Base-by-base conservation (phyloP, 768 basidiomycete species). In the Brasilioporus rufonigricans region DNA sequence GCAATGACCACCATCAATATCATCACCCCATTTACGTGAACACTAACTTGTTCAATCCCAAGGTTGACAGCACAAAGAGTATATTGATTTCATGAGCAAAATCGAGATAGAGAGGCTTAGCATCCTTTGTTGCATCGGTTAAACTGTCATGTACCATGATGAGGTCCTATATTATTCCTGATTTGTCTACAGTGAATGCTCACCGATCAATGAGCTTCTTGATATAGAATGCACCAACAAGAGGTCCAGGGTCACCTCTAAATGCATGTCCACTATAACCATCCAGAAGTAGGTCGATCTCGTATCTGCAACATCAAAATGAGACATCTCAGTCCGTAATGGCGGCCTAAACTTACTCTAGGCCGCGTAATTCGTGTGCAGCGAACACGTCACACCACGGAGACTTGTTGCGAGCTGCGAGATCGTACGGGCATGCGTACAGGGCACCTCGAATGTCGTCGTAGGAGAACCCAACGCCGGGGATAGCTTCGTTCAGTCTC, bases 361-460 rank as follows among this genome's bases (percentile, higher is more conserved):
- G 70, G 29, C 62, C 60, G 35, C 53, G 58, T 32, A 77, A 59
- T 56, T 77, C 76, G 23, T 41, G 32, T 35, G 29, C 19, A 10
- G 63, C 57, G 63, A 78, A 77, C 48, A 70, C 72, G n/a, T 61
- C 61, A 50, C 74, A 77, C 77, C 76, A 77, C 1, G 77, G 73
- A 27, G 77, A 72, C 19, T 44, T 46, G 19, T 63, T 56, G 48
- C 62, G 57, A 19, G 73, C 70, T 3, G 75, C 76, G 36, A 73
- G 63, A 53, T 76, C 76, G 45, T 74, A 77, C 32, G 75, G 70
- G 48, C 74, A 75, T 19, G 74, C 75, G 48, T 71, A 76, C 47
- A 78, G 65, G 50, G 74, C 74, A 27, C 77, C 77, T 35, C 62
- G 74, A 13, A 66, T 60, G 57, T 73, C 67, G 36, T 68, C 56